Conservation (phyloP, 805 yeast species). For the Ogataea chonburiensis region DNA sequence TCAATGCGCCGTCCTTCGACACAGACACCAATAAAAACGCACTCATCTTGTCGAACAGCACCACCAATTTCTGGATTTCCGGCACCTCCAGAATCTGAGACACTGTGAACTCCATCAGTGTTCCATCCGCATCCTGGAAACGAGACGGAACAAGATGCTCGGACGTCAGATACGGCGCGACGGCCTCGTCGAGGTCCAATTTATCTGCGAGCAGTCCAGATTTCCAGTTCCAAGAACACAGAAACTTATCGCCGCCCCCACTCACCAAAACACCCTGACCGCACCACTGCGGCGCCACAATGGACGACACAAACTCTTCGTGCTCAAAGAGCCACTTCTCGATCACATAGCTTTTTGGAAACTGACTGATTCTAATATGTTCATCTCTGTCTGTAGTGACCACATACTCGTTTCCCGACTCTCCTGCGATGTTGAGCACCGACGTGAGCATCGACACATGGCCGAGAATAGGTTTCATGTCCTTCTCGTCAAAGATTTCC, state of each 20-base stretch:
- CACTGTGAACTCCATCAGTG: slow-evolving; percentile 52
- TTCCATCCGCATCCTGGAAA: slow-evolving; percentile 52
- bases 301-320: slow-evolving; percentile 70
- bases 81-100: slow-evolving; percentile 34
- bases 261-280: slow-evolving; percentile 55
- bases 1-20: slow-evolving; percentile 30
- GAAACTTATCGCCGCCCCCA: slow-evolving; percentile 86
- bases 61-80: slow-evolving; percentile 35
- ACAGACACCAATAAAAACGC: slow-evolving; percentile 40
- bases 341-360: slow-evolving; percentile 74
- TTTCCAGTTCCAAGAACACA: slow-evolving; percentile 80
- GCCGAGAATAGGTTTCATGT: slow-evolving; percentile 75
- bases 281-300: slow-evolving; percentile 54
- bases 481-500: slow-evolving; percentile 39
- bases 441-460: slow-evolving; percentile 97
- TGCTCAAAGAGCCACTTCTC: slow-evolving; percentile 88
- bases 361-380: slow-evolving; percentile 81
- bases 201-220: slow-evolving; percentile 41
- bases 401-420: slow-evolving; percentile 48
- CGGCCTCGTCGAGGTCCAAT: slow-evolving; percentile 37
- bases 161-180: slow-evolving; percentile 46
- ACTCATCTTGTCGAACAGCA: slow-evolving; percentile 48
- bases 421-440: slow-evolving; percentile 45
- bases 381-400: slow-evolving; percentile 94
- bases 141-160: slow-evolving; percentile 64